Evolutionary conservation across 208 protist species (phyloP), one percentile per base, ranked within the genome.

Genomic region (Crithidia mellificae): DNA sequence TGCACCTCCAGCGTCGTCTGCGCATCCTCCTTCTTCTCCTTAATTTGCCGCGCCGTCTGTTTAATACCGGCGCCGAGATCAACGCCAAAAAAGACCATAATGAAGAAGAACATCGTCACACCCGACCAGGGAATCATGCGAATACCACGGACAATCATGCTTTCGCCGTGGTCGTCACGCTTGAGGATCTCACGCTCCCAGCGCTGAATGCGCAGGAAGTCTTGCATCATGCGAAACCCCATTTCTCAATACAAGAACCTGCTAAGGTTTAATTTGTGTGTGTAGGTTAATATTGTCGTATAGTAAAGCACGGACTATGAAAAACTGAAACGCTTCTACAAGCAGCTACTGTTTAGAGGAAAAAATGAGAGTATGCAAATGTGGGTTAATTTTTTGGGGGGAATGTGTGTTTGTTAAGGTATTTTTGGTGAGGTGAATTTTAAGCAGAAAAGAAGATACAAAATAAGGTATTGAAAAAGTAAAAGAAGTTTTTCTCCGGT

Each of bases 21-120:
- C 38, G 88, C 88, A 41, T 84, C 80, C 22, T 89, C 73, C 76
- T 94, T 94, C 75, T 89, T 87, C 62, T 94, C 88, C 39, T 76
- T 63, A 8, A 94, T 85, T 59, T 86, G 79, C 39, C 39, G 43
- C 36, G 88, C 83, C 2, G 88, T 94, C 52, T 91, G 79, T 58
- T 89, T 91, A 46, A 92, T 86, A 39, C 88, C 85, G 4, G 85
- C 85, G 9, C 82, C 84, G 19, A 94, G 74, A 72, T 94, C 88
- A 7, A 94, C 77, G 12, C 88, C 88, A 55, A 94, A 94, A 66
- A 94, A 94, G 39, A 94, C 53, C 83, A 92, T 90, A 52, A 92
- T 72, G 66, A 94, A 92, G 71, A 89, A 65, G 59, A 94, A 86
- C 85, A 92, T 87, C 15, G 84, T 61, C 47, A 94, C 81, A 24